Percentiles rank a stretch among this genome's conserved stretches.
phyloP scores from a whole-genome alignment of 1,139 yeast genomes.

The Sugiyamaella paludigena region DNA sequence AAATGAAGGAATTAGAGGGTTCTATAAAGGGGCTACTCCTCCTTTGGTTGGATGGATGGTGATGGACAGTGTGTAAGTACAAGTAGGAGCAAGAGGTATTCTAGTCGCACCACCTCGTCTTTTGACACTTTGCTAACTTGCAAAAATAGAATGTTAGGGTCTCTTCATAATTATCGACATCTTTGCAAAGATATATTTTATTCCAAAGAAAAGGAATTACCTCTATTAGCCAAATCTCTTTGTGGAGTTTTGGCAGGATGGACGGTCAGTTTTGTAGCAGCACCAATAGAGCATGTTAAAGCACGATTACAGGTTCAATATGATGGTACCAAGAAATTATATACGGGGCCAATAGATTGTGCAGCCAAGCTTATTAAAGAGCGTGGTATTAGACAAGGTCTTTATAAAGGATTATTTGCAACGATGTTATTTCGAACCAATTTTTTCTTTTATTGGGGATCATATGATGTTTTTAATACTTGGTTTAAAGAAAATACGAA shows the following conservation, averaged over 20 bases:
- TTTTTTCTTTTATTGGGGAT: conserved; percentile 93
- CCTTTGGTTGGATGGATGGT: conserved; percentile 91
- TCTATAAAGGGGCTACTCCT: conserved; percentile 88
- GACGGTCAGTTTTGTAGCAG: conserved; percentile 92
- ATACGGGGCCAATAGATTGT: conserved; percentile 80
- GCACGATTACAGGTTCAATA: conserved; percentile 89
- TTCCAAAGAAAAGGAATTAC: conserved; percentile 55
- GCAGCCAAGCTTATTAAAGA: conserved; percentile 45
- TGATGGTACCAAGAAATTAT: conserved; percentile 66
- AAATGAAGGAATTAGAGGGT: conserved; percentile 73
- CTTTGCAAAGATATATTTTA: conserved; percentile 63
- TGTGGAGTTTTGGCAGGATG: conserved; percentile 81
- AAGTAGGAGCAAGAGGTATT: not conserved
- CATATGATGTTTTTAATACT: conserved; percentile 74
- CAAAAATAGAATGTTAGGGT: conserved; percentile 61
- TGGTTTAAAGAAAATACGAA: conserved; percentile 64
- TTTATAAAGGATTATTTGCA: conserved; percentile 77
- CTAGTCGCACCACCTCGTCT: not conserved
- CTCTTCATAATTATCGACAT: conserved; percentile 72
- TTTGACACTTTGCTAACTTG: not conserved
- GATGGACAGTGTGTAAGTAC: conserved; percentile 64
- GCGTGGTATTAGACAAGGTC: conserved; percentile 70
- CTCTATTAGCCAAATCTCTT: conserved; percentile 67
- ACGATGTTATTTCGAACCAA: conserved; percentile 86
- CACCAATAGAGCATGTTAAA: conserved; percentile 87